Evolutionary conservation across 192 early-diverging fungal species (phyloP), one percentile per base, ranked within the genome.

Genomic region (Entrophospora sp.): DNA sequence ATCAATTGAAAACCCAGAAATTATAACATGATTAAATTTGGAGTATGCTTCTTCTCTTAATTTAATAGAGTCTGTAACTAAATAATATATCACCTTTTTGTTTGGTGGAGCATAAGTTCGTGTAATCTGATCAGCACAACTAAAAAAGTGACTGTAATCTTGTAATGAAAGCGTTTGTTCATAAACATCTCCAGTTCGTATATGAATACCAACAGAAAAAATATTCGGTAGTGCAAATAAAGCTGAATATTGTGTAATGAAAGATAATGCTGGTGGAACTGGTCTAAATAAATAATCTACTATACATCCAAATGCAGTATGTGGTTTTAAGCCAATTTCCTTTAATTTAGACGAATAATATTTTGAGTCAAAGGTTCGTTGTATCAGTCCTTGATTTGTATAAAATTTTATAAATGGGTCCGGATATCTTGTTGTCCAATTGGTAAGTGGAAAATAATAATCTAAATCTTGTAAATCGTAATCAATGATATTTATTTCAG

Each of bases 121-220:
- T 1, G 71, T 71, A 13, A 78, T 30, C 63, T 78, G 66, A 44
- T 72, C 70, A 4, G 77, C 77, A 16, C 77, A 78, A 10, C 57
- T 66, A 36, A 78, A 65, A 45, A 69, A 78, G 44, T 78, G 53
- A 2, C 35, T 57, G 60, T 75, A 78, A 24, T 67, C 64, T 22
- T 73, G 51, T 18, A 78, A 28, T 24, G 45, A 66, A 3, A 4
- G n/a, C 1, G 24, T 22, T 8, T 12, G 24, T 5, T 45, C 27
- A 0, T 30, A 10, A 43, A 1, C 22, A 55, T 77, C 72, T 24
- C 75, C 71, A 1, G 77, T 73, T 24, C 69, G 45, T 12, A 78
- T 69, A 38, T 78, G 77, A 12, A 78, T 73, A 27, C 77, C 77
- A 65, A 78, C 70, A 32, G 61, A 65, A 34, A 78, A 70, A 25